Percentiles rank a stretch among this genome's conserved stretches.
These are phyloP conservation scores for Xylariaceae sp. DNA, from an alignment of 2,329 filamentous ascomycete genomes.

Conservation along the genomic window DNA sequence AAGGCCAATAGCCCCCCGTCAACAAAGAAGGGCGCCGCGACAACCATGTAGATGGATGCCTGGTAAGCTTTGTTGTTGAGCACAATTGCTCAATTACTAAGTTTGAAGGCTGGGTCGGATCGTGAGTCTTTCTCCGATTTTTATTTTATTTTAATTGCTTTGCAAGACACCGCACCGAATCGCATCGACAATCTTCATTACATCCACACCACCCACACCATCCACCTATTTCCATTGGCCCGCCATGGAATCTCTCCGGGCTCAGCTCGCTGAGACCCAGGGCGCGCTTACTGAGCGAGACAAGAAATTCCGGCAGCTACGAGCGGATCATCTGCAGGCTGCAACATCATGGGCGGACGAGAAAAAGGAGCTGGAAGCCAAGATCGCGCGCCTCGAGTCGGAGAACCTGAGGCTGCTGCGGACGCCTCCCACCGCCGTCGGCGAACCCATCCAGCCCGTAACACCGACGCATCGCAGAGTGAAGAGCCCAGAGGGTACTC, in stretches of 20 bases:
- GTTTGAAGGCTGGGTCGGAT: conserved; percentile 4
- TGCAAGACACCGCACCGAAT: neutral
- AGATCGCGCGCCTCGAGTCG: conserved; percentile 27
- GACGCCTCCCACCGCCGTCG: neutral
- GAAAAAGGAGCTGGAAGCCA: conserved; percentile 26
- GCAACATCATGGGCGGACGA: conserved; percentile 24
- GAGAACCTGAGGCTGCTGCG: conserved; percentile 23
- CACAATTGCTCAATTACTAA: neutral
- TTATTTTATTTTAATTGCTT: too few relatives aligned
- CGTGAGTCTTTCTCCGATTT: conserved; percentile 1
- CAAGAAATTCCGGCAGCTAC: conserved; percentile 32
- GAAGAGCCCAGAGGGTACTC: neutral
- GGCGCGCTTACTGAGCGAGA: conserved; percentile 35
- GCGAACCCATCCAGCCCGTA: neutral
- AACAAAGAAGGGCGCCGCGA: conserved; percentile 20
- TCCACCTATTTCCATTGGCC: conserved; percentile 2
- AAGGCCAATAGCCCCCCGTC: neutral
- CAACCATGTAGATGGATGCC: neutral
- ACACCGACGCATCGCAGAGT: neutral
- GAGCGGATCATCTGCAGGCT: conserved; percentile 23
- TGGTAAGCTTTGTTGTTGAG: neutral
- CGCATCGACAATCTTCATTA: neutral
- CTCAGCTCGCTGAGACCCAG: conserved; percentile 37
- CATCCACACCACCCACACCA: conserved; percentile 3
- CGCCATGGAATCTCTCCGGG: conserved; percentile 35